Conservation (phyloP, 1,284 basidiomycete species). For the Microbotryum lychnidis-dioicae region DNA sequence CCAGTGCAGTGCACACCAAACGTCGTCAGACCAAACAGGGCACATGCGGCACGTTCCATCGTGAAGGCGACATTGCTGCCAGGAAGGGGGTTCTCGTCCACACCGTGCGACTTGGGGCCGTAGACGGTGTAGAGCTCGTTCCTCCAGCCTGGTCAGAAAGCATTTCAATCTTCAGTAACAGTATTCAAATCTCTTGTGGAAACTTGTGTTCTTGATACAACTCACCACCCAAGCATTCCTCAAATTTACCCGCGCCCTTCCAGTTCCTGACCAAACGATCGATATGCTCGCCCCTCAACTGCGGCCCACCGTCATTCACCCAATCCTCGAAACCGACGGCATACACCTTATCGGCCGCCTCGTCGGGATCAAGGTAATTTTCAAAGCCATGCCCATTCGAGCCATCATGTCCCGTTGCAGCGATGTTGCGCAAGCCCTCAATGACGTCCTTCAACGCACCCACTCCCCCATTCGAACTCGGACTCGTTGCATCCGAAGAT, state of each 20-base stretch:
- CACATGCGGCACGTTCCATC: conserved; percentile 80
- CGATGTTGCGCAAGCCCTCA: conserved; percentile 4
- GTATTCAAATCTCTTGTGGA: too few relatives aligned
- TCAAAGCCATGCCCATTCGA: too few relatives aligned
- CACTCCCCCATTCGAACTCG: background rate
- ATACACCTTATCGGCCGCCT: conserved; percentile 1
- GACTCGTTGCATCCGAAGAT: background rate
- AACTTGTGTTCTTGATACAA: background rate
- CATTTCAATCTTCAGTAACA: background rate
- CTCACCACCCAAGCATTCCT: conserved; percentile 41
- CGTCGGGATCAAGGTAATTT: too few relatives aligned
- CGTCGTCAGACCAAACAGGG: conserved; percentile 81
- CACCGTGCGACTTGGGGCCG: conserved; percentile 49
- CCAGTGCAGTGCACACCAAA: conserved; percentile 73
- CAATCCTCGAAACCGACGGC: conserved; percentile 31
- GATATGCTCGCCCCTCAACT: conserved; percentile 38
- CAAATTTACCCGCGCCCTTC: conserved; percentile 40
- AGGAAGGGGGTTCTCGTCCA: conserved; percentile 25
- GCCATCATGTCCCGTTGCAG: background rate
- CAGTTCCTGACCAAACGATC: conserved; percentile 38
- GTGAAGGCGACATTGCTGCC: conserved; percentile 64
- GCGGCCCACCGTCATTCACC: conserved; percentile 31
- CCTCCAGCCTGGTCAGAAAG: conserved; percentile 56
- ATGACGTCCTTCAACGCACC: conserved; percentile 1
- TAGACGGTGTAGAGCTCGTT: conserved; percentile 76